phyloP scores from a whole-genome alignment of 208 protist species.

The Leishmania major region DNA sequence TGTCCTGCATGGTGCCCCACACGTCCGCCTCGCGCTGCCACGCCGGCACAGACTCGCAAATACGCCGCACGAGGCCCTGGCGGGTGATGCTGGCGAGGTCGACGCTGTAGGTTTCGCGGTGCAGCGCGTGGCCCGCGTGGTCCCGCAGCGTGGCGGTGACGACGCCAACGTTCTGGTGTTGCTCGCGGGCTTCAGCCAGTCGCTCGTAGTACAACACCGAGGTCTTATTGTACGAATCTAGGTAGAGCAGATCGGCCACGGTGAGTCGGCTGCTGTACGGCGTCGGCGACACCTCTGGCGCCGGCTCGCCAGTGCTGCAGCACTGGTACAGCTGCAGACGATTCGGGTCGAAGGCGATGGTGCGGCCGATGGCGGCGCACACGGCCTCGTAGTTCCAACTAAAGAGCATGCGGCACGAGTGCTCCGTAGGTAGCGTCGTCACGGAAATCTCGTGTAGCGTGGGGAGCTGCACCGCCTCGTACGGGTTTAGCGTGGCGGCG shows the following conservation, averaged over 20 bases:
- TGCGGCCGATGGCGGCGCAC: conserved; percentile 48
- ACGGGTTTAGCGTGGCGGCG: conserved; percentile 46
- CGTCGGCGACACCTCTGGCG: conserved; percentile 16
- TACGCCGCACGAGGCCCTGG: conserved; percentile 31
- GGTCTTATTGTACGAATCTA: conserved; percentile 30
- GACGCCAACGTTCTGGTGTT: conserved; percentile 18
- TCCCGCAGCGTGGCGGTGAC: conserved; percentile 52
- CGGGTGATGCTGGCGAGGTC: conserved; percentile 17
- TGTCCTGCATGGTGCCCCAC: conserved; percentile 40
- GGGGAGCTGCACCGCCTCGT: conserved; percentile 35
- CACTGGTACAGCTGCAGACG: conserved; percentile 63
- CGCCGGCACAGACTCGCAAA: conserved; percentile 35
- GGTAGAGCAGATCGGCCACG: conserved; percentile 37
- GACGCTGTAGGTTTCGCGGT: conserved; percentile 44
- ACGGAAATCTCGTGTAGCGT: conserved; percentile 31
- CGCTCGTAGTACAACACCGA: conserved; percentile 47
- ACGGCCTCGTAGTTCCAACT: conserved; percentile 55
- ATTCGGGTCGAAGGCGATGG: conserved; percentile 39
- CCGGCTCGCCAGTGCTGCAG: conserved; percentile 23
- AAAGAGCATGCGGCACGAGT: conserved; percentile 36
- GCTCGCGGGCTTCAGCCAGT: conserved; percentile 33
- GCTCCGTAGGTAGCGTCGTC: conserved; percentile 23
- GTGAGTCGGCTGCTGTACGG: conserved; percentile 19
- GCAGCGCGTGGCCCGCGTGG: conserved; percentile 48
- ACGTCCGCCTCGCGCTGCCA: conserved; percentile 43